These are phyloP conservation scores for Xylaria sp. DNA, from an alignment of 2,329 filamentous ascomycete species.

Conservation along the genomic window DNA sequence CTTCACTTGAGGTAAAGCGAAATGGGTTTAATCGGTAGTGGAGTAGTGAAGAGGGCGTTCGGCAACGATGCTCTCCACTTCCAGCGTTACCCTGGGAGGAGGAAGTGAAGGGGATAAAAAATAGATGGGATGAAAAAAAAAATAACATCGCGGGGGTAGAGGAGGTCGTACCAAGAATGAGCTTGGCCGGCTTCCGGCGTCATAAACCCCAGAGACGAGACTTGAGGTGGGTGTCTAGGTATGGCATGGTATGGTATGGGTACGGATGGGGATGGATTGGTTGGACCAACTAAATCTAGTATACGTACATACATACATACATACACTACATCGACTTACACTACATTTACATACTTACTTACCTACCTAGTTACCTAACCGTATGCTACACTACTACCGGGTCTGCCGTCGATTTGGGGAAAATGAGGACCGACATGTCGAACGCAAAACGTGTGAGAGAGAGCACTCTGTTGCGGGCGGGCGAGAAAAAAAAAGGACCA, in stretches of 20 bases:
- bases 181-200: slow-evolving; percentile 44
- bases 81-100: slow-evolving; percentile 16
- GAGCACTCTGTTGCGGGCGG: slow-evolving; percentile 16
- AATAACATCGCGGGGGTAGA: slow-evolving; percentile 27
- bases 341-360: background rate
- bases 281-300: slow-evolving; percentile 38
- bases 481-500: background rate
- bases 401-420: slow-evolving; percentile 41
- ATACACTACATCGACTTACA: too few species aligned
- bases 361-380: background rate
- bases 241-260: too few species aligned
- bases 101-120: slow-evolving; percentile 18
- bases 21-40: slow-evolving; percentile 9
- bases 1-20: background rate
- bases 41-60: background rate
- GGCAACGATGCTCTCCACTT: slow-evolving; percentile 20
- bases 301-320: too few species aligned
- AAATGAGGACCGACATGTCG: slow-evolving; percentile 46
- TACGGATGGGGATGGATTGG: slow-evolving; percentile 35
- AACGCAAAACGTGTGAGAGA: slow-evolving; percentile 46
- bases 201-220: slow-evolving; percentile 40
- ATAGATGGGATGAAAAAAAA: slow-evolving; percentile 30
- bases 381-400: background rate
- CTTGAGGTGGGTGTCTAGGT: background rate
- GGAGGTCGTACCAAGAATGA: slow-evolving; percentile 32